Evolutionary conservation across 2,329 filamentous ascomycete species (phyloP).

Genomic region (Fusarium sp.): DNA sequence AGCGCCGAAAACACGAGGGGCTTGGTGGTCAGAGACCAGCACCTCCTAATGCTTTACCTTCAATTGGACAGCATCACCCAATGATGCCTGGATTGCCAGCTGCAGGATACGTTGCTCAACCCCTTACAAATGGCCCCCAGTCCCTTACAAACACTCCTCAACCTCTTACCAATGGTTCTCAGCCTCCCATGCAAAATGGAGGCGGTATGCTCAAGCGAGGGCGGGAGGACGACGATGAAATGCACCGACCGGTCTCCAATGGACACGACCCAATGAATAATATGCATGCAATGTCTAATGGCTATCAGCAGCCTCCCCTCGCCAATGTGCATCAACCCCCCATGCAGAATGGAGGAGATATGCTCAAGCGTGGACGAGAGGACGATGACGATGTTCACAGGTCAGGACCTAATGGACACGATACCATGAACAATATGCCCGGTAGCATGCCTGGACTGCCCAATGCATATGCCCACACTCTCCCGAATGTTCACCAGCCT

Average conservation of each 20-base stretch:
- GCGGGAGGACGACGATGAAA: slow-evolving; percentile 71
- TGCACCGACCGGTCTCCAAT: slow-evolving; percentile 73
- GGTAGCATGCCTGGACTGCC: slow-evolving; percentile 69
- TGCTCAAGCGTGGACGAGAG: slow-evolving; percentile 63
- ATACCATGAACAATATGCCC: slow-evolving; percentile 72
- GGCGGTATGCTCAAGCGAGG: slow-evolving; percentile 62
- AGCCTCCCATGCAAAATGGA: slow-evolving; percentile 70
- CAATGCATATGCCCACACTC: slow-evolving; percentile 73
- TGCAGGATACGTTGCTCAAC: slow-evolving; percentile 23
- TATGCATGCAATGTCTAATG: slow-evolving; percentile 68
- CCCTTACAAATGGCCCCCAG: slow-evolving; percentile 24
- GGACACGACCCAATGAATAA: slow-evolving; percentile 78
- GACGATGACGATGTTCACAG: slow-evolving; percentile 75
- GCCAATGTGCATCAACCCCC: slow-evolving; percentile 29
- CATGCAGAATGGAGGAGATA: slow-evolving; percentile 72
- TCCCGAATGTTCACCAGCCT: slow-evolving; percentile 48
- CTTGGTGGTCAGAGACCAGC: slow-evolving; percentile 68
- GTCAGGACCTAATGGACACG: slow-evolving; percentile 76
- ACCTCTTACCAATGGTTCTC: slow-evolving; percentile 27
- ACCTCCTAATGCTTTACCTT: slow-evolving; percentile 69
- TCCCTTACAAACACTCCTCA: slow-evolving; percentile 36
- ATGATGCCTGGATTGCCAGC: slow-evolving; percentile 33
- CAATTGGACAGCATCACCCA: slow-evolving; percentile 71
- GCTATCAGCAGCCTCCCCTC: slow-evolving; percentile 71
- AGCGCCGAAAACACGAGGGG: slow-evolving; percentile 80